phyloP scores from a whole-genome alignment of 2,329 filamentous ascomycete genomes.

The Esteya vermicola region DNA sequence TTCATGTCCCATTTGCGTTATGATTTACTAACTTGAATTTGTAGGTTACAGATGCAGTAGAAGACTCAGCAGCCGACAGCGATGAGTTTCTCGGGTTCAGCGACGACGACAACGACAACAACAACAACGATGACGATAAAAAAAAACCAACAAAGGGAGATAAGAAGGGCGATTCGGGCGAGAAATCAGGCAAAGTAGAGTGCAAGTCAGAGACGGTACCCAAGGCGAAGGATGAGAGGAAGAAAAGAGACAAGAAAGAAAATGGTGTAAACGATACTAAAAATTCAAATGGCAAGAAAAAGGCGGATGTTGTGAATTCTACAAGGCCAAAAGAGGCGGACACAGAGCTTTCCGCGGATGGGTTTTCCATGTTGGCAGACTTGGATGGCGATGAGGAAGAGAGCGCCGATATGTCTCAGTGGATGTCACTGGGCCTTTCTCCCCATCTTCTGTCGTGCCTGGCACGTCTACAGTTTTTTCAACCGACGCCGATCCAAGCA shows the following conservation, averaged over 20 bases:
- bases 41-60: constrained; percentile 16
- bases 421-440: constrained; percentile 63
- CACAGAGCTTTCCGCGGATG: constrained; percentile 27
- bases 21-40: not conserved
- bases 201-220: too few species aligned
- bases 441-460: constrained; percentile 57
- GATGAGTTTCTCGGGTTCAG: constrained; percentile 20
- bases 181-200: too few species aligned
- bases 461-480: constrained; percentile 63
- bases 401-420: constrained; percentile 61
- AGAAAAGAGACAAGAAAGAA: constrained; percentile 4
- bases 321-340: constrained; percentile 18
- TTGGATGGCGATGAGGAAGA: constrained; percentile 31
- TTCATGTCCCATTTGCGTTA: not conserved
- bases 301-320: constrained; percentile 9
- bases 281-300: constrained; percentile 16
- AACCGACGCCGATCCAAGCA: constrained; percentile 70
- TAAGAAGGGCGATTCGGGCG: too few species aligned
- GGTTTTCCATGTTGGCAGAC: constrained; percentile 42
- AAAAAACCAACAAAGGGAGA: not conserved
- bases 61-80: constrained; percentile 12
- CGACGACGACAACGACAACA: constrained; percentile 10
- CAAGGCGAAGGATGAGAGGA: constrained; percentile 2
- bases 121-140: not conserved
- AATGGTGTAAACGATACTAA: constrained; percentile 12